Base-by-base conservation (phyloP, 106 monocot genomes). In the Acanthochlamys bracteata region DNA sequence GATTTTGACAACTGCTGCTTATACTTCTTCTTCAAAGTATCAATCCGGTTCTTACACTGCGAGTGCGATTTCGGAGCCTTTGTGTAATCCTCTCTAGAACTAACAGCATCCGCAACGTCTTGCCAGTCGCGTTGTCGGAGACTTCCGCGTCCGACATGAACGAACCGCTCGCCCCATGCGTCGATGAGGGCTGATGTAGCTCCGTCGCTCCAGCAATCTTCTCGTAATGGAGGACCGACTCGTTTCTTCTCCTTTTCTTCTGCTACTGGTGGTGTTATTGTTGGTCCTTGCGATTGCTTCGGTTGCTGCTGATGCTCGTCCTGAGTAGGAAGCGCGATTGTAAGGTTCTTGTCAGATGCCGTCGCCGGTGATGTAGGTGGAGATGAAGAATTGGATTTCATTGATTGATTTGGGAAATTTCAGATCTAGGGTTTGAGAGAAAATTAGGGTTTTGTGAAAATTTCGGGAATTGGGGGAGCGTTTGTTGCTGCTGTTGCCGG, bases 11-110 rank as follows among this genome's bases (percentile, higher is more conserved):
- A 86, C 89, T 89, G 82, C 56, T 73, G 27, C 77, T 86, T 94
- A 76, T 86, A 89, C 64, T 90, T 94, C 82, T 89, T 94, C 79
- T 94, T 94, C 17, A 94, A 79, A 55, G 93, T 86, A 62, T 94
- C 93, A 73, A 94, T 80, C 39, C 93, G 89, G 68, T 90, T 90
- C 72, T 93, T 93, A 64, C 93, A 89, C 79, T 93, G 93, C 66
- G 72, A 74, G 69, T 89, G 86, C 41, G 86, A 69, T 59, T 73
- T 81, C 23, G 77, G 75, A n/a, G 75, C 10, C 40, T 81, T 83
- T 66, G 81, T 72, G 76, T 86, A 85, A 77, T 79, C 74, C 41
- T 83, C 86, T 45, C 80, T 74, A 71, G 67, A 62, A 75, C 80
- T 79, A 60, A 94, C 83, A 61, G 76, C 79, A 53, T 89, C 93